Evolutionary conservation across 345 rosid species (phyloP).

Genomic region (Ailanthus altissimus): DNA sequence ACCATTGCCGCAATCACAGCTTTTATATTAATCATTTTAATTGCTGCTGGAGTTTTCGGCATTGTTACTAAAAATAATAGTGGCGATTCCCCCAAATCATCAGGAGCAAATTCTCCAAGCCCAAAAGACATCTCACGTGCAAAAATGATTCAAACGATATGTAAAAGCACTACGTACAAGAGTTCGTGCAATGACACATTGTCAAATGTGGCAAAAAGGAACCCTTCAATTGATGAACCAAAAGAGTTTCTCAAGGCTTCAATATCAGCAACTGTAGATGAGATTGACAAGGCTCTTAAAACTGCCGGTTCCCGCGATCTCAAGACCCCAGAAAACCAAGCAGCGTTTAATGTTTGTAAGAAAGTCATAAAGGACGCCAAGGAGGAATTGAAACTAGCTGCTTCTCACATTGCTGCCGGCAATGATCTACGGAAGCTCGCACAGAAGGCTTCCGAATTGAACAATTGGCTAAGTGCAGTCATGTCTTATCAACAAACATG

Average conservation of each 20-base stretch:
- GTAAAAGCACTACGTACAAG: conserved; percentile 53
- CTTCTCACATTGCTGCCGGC: conserved; percentile 22
- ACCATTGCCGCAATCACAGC: conserved; percentile 37
- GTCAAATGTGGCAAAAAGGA: conserved; percentile 28
- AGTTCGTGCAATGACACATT: conserved; percentile 52
- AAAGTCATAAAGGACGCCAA: conserved; percentile 50
- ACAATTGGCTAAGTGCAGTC: conserved; percentile 78
- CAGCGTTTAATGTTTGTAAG: conserved; percentile 62
- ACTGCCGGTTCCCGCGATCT: too few species aligned
- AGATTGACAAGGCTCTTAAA: conserved; percentile 37
- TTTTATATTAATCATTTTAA: conserved; percentile 36
- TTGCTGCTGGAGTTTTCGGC: conserved; percentile 44
- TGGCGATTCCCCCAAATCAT: not conserved
- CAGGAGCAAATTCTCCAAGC: not conserved
- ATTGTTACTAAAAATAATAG: conserved; percentile 25
- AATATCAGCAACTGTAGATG: conserved; percentile 45
- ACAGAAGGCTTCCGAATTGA: conserved; percentile 39
- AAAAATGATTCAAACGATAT: conserved; percentile 46
- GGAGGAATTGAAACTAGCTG: conserved; percentile 47
- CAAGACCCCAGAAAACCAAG: conserved; percentile 43
- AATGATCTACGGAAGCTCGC: conserved; percentile 27
- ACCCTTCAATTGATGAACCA: conserved; percentile 36
- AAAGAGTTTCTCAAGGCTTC: conserved; percentile 51
- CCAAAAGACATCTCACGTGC: conserved; percentile 27
- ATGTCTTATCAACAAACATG: conserved; percentile 79